Evolutionary conservation across 805 yeast species (phyloP).

Genomic region (Komagataella phaffii): DNA sequence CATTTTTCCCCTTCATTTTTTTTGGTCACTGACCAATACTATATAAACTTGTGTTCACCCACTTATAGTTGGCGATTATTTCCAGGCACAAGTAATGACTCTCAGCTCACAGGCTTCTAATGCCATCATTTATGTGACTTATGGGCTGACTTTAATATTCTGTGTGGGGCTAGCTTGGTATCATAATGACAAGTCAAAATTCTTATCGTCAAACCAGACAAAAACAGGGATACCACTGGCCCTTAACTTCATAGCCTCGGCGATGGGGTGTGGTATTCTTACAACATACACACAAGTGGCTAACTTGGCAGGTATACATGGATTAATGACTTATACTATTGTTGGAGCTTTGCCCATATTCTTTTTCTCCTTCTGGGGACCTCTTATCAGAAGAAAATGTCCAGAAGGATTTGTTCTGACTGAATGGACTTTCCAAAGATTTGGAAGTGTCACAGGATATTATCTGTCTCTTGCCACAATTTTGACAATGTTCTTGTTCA

Average conservation of each 20-base stretch:
- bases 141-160: conserved; percentile 35
- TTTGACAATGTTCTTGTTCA: conserved; percentile 71
- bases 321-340: conserved; percentile 67
- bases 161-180: conserved; percentile 51
- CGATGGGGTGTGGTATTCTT: conserved; percentile 81
- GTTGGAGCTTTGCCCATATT: conserved; percentile 77
- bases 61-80: neutral
- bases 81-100: neutral
- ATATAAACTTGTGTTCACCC: neutral
- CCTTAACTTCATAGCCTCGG: conserved; percentile 76
- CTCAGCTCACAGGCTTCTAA: conserved; percentile 31
- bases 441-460: conserved; percentile 58
- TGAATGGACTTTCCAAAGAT: conserved; percentile 86
- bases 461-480: conserved; percentile 74
- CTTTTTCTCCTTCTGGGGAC: conserved; percentile 75
- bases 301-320: conserved; percentile 76
- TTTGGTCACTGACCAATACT: neutral
- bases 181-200: conserved; percentile 37
- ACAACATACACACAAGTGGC: conserved; percentile 83
- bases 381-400: conserved; percentile 60
- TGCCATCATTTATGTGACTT: conserved; percentile 51
- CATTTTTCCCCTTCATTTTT: neutral
- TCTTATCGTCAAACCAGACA: conserved; percentile 69
- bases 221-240: conserved; percentile 73
- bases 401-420: conserved; percentile 88